A percentile compares a stretch with the other conserved stretches of the same genome.
These are phyloP conservation scores for Phoma sp. DNA, from an alignment of 2,329 filamentous ascomycete genomes.

Conservation along the genomic window DNA sequence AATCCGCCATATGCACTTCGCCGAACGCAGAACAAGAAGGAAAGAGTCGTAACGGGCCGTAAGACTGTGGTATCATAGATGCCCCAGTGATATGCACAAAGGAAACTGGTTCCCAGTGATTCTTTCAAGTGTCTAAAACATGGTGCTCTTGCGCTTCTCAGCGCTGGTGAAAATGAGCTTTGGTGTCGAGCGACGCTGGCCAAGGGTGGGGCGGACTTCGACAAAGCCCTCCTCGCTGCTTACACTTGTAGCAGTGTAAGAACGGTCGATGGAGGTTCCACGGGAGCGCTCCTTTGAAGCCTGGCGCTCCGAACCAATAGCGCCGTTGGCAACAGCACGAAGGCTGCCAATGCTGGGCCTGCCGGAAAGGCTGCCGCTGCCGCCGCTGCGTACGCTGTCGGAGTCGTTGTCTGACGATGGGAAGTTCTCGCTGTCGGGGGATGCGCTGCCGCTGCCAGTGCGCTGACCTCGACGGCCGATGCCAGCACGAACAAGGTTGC, in stretches of 20 bases:
- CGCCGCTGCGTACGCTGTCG: constrained; percentile 62
- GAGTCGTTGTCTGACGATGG: constrained; percentile 73
- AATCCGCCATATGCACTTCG: constrained; percentile 33
- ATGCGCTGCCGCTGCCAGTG: constrained; percentile 78
- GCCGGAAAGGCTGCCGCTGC: constrained; percentile 82
- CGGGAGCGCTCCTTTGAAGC: constrained; percentile 52
- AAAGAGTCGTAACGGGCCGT: constrained; percentile 49
- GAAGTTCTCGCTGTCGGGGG: constrained; percentile 86
- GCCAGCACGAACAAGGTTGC: constrained; percentile 89
- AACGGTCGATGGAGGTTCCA: constrained; percentile 47
- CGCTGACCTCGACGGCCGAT: constrained; percentile 79
- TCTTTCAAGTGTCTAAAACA: constrained; percentile 57
- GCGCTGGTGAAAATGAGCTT: constrained; percentile 87
- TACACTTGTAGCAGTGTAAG: constrained; percentile 68
- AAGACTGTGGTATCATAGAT: constrained; percentile 37
- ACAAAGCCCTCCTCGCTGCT: constrained; percentile 69
- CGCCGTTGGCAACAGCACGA: constrained; percentile 79
- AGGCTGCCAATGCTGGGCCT: constrained; percentile 77
- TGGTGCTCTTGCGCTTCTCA: constrained; percentile 84
- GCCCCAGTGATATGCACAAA: constrained; percentile 48
- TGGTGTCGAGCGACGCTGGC: constrained; percentile 78
- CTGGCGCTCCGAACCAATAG: constrained; percentile 87
- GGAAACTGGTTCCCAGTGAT: constrained; percentile 27
- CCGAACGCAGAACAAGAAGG: constrained; percentile 34
- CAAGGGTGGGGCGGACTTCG: constrained; percentile 62